phyloP scores from a whole-genome alignment of 2,329 filamentous ascomycete species.

The Aphanoascus verrucosus region DNA sequence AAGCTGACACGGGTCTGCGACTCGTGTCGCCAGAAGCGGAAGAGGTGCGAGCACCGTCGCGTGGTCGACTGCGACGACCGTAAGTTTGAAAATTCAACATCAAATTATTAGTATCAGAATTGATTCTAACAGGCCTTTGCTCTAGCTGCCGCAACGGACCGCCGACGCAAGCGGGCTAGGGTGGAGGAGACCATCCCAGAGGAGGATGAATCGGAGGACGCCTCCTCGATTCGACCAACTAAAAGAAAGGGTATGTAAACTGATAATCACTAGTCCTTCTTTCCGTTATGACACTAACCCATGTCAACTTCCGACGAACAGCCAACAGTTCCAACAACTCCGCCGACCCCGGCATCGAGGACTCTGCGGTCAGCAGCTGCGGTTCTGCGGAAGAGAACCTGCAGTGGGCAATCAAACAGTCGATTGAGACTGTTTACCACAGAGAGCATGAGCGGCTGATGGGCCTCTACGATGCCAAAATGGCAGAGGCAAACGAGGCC shows the following conservation, averaged over 20 bases:
- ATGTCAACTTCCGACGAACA: neutral
- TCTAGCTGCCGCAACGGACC: constrained; percentile 9
- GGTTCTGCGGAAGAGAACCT: constrained; percentile 16
- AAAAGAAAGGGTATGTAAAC: neutral
- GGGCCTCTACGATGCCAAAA: constrained; percentile 47
- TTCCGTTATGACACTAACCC: neutral
- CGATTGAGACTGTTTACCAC: constrained; percentile 44
- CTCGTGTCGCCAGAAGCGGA: constrained; percentile 17
- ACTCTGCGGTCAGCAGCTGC: constrained; percentile 3
- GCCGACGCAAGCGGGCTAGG: constrained; percentile 13
- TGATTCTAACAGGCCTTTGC: neutral
- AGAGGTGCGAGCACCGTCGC: constrained; percentile 18
- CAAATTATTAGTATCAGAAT: neutral
- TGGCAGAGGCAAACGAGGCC: constrained; percentile 34
- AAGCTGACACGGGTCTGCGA: constrained; percentile 18
- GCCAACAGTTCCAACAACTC: neutral
- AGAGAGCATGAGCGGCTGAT: constrained; percentile 49
- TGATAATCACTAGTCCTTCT: neutral
- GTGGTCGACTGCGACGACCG: constrained; percentile 19
- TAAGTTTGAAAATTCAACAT: constrained; percentile 10
- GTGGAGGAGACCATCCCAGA: constrained; percentile 2
- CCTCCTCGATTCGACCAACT: neutral
- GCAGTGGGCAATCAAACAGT: constrained; percentile 19
- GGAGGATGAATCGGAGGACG: constrained; percentile 3
- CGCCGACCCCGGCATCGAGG: neutral